Conservation (phyloP, 169 alveolate genomes). For the Babesia bigemina region DNA sequence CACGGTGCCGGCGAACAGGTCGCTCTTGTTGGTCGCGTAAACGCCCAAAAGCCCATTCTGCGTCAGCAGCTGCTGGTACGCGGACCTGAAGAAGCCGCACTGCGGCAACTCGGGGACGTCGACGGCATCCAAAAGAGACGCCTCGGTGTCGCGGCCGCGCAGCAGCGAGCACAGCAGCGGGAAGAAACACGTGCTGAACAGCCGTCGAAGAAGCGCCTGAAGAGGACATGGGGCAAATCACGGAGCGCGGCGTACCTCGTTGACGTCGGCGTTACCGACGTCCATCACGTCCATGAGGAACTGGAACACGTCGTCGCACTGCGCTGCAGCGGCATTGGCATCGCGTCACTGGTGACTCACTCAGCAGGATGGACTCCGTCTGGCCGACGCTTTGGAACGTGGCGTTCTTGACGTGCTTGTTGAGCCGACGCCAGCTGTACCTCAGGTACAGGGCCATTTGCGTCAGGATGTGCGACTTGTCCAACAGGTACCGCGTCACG, state of each 20-base stretch:
- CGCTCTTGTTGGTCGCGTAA: conserved; percentile 57
- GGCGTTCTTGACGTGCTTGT: conserved; percentile 28
- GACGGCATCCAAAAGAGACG: neutral
- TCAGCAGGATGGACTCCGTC: conserved; percentile 10
- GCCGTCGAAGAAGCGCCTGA: conserved; percentile 24
- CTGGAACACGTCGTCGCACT: conserved; percentile 56
- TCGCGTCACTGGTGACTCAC: neutral
- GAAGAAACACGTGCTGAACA: conserved; percentile 52
- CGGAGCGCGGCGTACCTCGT: conserved; percentile 27
- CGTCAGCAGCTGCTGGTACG: conserved; percentile 30
- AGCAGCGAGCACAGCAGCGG: conserved; percentile 37
- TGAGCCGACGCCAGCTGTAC: conserved; percentile 53
- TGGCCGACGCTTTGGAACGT: conserved; percentile 23
- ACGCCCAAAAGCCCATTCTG: conserved; percentile 34
- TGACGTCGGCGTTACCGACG: conserved; percentile 32
- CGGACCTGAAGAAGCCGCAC: neutral
- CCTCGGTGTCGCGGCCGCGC: neutral
- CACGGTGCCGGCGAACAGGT: conserved; percentile 9
- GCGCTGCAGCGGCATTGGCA: neutral
- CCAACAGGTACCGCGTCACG: conserved; percentile 43
- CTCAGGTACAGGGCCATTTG: conserved; percentile 49
- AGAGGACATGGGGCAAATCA: neutral
- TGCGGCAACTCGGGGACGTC: conserved; percentile 8
- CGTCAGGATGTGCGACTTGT: conserved; percentile 35
- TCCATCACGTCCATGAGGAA: conserved; percentile 62